Conservation (phyloP, 2,329 filamentous ascomycete species). For the Exophiala alcalophila region DNA sequence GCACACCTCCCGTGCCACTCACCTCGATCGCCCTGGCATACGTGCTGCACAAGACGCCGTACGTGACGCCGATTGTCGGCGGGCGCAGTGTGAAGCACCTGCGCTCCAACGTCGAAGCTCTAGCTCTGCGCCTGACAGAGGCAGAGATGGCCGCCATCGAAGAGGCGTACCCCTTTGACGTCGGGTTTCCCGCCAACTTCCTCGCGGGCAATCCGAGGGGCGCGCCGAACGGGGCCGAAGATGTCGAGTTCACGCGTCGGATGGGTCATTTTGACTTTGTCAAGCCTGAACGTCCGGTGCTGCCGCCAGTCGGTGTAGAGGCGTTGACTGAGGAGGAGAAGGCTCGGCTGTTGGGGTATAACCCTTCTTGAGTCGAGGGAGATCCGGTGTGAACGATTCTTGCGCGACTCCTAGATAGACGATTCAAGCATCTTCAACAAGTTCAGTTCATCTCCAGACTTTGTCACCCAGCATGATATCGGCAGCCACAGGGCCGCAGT, state of each 20-base stretch:
- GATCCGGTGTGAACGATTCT: too few species aligned
- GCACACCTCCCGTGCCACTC: conserved; percentile 15
- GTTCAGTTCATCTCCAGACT: too few species aligned
- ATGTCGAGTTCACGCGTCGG: conserved; percentile 13
- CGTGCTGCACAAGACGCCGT: conserved; percentile 50
- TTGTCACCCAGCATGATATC: too few species aligned
- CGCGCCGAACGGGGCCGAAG: conserved; percentile 9
- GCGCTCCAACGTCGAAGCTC: conserved; percentile 54
- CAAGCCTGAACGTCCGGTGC: conserved; percentile 6
- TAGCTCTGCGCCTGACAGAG: conserved; percentile 50
- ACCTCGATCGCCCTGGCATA: conserved; percentile 48
- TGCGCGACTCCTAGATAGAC: too few species aligned
- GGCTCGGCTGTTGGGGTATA: conserved; percentile 11
- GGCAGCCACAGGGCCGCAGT: too few species aligned
- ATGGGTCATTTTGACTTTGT: conserved; percentile 24
- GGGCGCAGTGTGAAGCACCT: conserved; percentile 54
- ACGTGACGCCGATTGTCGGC: conserved; percentile 56
- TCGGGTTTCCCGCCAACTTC: conserved; percentile 54
- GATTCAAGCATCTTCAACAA: too few species aligned
- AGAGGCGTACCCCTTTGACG: conserved; percentile 51
- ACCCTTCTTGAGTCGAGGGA: not conserved
- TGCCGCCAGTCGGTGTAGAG: conserved; percentile 10
- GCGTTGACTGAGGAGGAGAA: conserved; percentile 9
- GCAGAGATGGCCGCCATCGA: conserved; percentile 58
- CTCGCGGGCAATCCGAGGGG: conserved; percentile 28